These are phyloP conservation scores for Aegle marmelos DNA, from an alignment of 345 rosid genomes.

Conservation along the genomic window DNA sequence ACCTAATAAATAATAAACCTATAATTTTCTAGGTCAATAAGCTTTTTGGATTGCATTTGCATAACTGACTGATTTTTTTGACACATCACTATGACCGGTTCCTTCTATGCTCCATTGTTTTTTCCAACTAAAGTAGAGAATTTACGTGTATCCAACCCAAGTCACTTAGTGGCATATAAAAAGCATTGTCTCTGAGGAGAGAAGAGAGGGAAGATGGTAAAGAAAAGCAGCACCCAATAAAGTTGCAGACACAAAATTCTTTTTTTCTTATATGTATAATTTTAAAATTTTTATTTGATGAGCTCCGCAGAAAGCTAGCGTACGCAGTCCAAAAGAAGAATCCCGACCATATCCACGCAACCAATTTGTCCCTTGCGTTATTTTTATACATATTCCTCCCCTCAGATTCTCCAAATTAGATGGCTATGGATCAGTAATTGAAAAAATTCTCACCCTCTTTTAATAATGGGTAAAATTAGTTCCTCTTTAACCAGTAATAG, in stretches of 20 bases:
- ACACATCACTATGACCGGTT: neutral
- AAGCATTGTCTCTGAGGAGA: neutral
- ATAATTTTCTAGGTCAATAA: slow-evolving; percentile 6
- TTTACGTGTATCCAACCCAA: slow-evolving; percentile 1
- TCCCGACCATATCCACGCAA: slow-evolving; percentile 37
- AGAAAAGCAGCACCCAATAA: slow-evolving; percentile 14
- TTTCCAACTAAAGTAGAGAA: neutral
- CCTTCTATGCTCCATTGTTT: neutral
- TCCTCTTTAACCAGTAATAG: neutral
- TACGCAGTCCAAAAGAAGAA: slow-evolving; percentile 57
- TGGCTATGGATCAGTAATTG: neutral
- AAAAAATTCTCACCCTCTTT: neutral
- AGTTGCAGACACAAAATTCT: slow-evolving; percentile 1
- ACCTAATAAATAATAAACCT: neutral
- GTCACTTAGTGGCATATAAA: slow-evolving; percentile 8
- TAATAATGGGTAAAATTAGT: neutral
- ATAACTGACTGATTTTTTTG: slow-evolving; percentile 17
- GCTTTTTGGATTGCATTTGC: neutral
- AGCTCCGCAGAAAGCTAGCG: slow-evolving; percentile 45
- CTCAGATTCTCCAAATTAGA: slow-evolving; percentile 11
- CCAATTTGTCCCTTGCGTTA: slow-evolving; percentile 23
- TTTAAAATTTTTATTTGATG: neutral
- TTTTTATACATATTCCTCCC: slow-evolving; percentile 13
- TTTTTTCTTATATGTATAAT: neutral
- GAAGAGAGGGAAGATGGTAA: neutral